phyloP scores from a whole-genome alignment of 441 rosid species.

The Erysimum pusillum region DNA sequence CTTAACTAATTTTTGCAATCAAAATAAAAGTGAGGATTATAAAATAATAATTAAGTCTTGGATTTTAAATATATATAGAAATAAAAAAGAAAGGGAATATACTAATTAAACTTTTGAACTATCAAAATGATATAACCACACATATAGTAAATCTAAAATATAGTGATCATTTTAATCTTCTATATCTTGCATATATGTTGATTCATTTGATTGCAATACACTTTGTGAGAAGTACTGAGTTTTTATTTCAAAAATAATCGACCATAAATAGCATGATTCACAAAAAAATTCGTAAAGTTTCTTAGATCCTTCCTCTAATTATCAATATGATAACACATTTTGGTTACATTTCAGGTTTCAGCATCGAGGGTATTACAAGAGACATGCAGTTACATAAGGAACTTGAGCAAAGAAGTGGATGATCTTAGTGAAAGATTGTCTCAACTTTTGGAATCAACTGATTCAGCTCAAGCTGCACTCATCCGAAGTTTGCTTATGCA shows the following conservation, averaged over 20 bases:
- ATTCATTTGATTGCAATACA: not conserved
- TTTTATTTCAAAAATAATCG: not conserved
- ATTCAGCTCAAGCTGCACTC: conserved; percentile 78
- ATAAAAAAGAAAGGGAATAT: not conserved
- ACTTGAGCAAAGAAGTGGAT: conserved; percentile 72
- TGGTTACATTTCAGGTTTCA: conserved; percentile 56
- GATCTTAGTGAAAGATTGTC: conserved; percentile 79
- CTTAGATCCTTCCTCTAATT: not conserved
- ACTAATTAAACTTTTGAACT: not conserved
- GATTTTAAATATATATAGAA: not conserved
- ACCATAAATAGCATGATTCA: not conserved
- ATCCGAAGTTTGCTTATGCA: conserved; percentile 67
- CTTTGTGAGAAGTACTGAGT: not conserved
- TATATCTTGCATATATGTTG: not conserved
- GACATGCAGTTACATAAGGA: conserved; percentile 81
- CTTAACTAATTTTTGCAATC: not conserved
- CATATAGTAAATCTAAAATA: not conserved
- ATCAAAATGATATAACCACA: not conserved
- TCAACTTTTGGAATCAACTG: conserved; percentile 69
- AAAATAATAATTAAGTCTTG: not conserved
- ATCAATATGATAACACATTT: not conserved
- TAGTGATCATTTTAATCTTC: not conserved
- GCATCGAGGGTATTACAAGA: conserved; percentile 74
- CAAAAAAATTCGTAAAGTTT: not conserved
- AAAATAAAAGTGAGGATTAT: not conserved